Evolutionary conservation across 2,329 filamentous ascomycete species (phyloP), one percentile per base, ranked within the genome.

Genomic region (Tolypocladium capitatum): DNA sequence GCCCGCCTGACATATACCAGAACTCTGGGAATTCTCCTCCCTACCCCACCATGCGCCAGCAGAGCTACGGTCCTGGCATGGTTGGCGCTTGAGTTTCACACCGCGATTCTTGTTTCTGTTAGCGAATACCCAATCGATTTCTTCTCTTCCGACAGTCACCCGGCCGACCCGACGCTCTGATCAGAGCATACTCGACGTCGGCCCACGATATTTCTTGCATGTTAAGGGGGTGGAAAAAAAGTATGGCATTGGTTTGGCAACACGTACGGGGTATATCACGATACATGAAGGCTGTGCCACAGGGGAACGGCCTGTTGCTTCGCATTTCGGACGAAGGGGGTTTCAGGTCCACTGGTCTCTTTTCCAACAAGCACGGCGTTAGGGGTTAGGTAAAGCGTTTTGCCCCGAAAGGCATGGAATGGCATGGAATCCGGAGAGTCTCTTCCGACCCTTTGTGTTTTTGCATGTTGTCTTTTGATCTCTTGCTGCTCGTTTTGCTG

Each of bases 21-120:
- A 73, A 70, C 55, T 62, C 69, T 51, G 68, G 67, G 45, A 69
- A 62, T 48, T 60, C 68, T 46, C 66, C 70, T 31, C 63, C 66
- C 32, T 71, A 68, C 48, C 63, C 69, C 11, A 64, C 66, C 45
- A 66, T 71, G 55, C 72, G 71, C 45, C 71, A 74, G 51, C 68
- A 73, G 57, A 74, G 70, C 59, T 80, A 79, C 56, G 74, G 76
- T 28, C 71, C 76, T 48, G 76, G 76, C 47, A 76, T 78, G 71
- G 73, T 77, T 49, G 73, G 74, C 51, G 76, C 72, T 59, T 81
- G 70, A 69, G 24, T 21, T 50, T 51, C 33, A 45, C 33, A 45
- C 43, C 45, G 41, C 33, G 21, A 32, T 36, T 38, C 44, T 46
- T 40, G 42, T 48, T 47, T 44, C 32, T 35, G 27, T 35, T 31